Percentiles rank a stretch among this genome's conserved stretches.
These are phyloP conservation scores for Falciphora oryzae DNA, from an alignment of 2,329 filamentous ascomycete genomes.

Conservation along the genomic window DNA sequence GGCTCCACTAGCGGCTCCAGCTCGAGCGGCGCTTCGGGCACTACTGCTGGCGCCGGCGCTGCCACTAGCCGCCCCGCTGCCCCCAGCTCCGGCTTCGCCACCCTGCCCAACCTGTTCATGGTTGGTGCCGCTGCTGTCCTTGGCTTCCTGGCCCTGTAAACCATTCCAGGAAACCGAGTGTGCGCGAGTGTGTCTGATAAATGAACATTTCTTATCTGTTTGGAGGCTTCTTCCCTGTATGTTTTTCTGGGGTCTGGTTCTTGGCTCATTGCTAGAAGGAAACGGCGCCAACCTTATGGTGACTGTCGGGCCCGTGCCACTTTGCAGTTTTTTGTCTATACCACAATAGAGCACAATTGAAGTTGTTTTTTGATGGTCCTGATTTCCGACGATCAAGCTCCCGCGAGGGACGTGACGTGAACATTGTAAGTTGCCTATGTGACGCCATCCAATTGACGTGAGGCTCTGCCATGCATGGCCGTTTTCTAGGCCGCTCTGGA, in stretches of 20 bases:
- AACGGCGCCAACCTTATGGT: neutral
- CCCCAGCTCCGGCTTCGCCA: neutral
- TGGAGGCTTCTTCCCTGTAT: neutral
- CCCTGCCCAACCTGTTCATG: slow-evolving; percentile 6
- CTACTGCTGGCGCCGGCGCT: neutral
- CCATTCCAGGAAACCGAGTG: neutral
- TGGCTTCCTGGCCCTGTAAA: slow-evolving; percentile 7
- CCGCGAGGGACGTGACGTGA: too few species aligned
- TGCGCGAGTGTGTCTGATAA: neutral
- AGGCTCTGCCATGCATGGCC: too few species aligned
- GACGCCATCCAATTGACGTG: too few species aligned
- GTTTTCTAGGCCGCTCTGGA: too few species aligned
- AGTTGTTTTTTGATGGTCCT: neutral
- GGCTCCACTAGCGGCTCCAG: slow-evolving; percentile 15
- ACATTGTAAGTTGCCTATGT: too few species aligned
- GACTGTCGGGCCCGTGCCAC: neutral
- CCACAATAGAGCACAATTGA: neutral
- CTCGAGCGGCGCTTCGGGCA: neutral
- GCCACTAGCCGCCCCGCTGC: neutral
- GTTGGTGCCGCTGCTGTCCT: slow-evolving; percentile 6
- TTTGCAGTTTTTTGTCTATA: neutral
- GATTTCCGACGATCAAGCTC: too few species aligned
- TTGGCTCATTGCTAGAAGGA: neutral
- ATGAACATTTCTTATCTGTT: neutral
- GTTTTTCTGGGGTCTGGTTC: neutral